Conservation (phyloP, 2,329 filamentous ascomycete genomes). For the Pseudogymnoascus sp. region DNA sequence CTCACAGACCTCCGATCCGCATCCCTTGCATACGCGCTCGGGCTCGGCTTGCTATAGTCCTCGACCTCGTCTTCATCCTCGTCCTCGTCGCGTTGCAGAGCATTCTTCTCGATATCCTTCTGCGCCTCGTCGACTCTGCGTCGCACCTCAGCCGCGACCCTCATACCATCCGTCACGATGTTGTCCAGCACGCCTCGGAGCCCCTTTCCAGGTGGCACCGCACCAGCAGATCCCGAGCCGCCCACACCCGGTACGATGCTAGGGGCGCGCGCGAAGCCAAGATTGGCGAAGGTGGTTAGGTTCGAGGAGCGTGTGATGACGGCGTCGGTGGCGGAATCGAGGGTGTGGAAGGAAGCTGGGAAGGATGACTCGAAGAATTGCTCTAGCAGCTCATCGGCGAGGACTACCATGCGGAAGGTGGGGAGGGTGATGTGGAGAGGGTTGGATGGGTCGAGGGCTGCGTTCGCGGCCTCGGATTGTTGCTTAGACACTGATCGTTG, state of each 20-base stretch:
- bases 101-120: conserved; percentile 79
- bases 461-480: conserved; percentile 71
- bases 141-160: conserved; percentile 85
- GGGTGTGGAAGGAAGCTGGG: conserved; percentile 82
- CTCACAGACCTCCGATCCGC: conserved; percentile 55
- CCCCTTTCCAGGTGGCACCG: conserved; percentile 51
- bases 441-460: conserved; percentile 83
- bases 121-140: conserved; percentile 94
- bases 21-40: conserved; percentile 46
- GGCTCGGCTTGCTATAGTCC: conserved; percentile 40
- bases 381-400: conserved; percentile 90
- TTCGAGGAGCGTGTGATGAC: conserved; percentile 51
- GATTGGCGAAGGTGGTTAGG: conserved; percentile 77
- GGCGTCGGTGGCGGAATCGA: conserved; percentile 46
- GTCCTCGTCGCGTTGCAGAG: conserved; percentile 57
- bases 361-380: conserved; percentile 97
- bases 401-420: conserved; percentile 96
- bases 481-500: conserved; percentile 48
- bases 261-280: conserved; percentile 47
- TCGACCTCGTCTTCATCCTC: conserved; percentile 65
- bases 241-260: conserved; percentile 35
- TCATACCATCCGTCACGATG: conserved; percentile 95
- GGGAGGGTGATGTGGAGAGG: conserved; percentile 93
- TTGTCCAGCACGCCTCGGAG: conserved; percentile 91
- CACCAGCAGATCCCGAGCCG: conserved; percentile 23